A percentile compares a stretch with the other conserved stretches of the same genome.
Conservation (phyloP, 805 yeast genomes). For the Brettanomyces anomalus region DNA sequence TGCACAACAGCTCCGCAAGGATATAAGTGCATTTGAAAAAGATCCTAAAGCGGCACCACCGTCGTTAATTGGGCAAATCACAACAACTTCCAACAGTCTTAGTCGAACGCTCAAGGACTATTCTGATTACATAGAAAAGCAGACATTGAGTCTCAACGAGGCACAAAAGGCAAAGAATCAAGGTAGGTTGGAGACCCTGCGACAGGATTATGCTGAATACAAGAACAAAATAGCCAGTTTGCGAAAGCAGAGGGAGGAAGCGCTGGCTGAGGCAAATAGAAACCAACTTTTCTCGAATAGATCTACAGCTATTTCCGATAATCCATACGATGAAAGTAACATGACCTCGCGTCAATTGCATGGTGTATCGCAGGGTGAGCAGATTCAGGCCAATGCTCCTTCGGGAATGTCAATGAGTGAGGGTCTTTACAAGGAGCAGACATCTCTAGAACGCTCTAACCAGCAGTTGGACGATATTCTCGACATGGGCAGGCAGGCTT, state of each 20-base stretch:
- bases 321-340: conserved; percentile 35
- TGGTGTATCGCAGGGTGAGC: conserved; percentile 1
- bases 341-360: conserved; percentile 12
- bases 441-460: conserved; percentile 54
- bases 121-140: conserved; percentile 36
- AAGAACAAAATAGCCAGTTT: conserved; percentile 43
- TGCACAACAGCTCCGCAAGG: conserved; percentile 61
- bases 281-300: conserved; percentile 39
- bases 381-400: conserved; percentile 10
- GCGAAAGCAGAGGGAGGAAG: conserved; percentile 46
- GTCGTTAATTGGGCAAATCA: conserved; percentile 51
- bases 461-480: conserved; percentile 82
- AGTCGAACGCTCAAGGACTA: conserved; percentile 56
- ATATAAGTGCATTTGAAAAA: conserved; percentile 55
- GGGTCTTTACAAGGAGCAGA: conserved; percentile 63
- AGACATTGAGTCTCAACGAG: conserved; percentile 39
- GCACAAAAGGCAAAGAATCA: conserved; percentile 49
- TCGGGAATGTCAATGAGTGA: conserved; percentile 35
- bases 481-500: conserved; percentile 80
- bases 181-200: conserved; percentile 52
- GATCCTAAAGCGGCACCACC: conserved; percentile 63
- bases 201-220: conserved; percentile 36
- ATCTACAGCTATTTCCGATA: conserved; percentile 28
- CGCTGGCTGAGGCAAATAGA: conserved; percentile 35
- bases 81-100: conserved; percentile 72